phyloP scores from a whole-genome alignment of 805 yeast genomes.

The Cyberlindnera maritima region DNA sequence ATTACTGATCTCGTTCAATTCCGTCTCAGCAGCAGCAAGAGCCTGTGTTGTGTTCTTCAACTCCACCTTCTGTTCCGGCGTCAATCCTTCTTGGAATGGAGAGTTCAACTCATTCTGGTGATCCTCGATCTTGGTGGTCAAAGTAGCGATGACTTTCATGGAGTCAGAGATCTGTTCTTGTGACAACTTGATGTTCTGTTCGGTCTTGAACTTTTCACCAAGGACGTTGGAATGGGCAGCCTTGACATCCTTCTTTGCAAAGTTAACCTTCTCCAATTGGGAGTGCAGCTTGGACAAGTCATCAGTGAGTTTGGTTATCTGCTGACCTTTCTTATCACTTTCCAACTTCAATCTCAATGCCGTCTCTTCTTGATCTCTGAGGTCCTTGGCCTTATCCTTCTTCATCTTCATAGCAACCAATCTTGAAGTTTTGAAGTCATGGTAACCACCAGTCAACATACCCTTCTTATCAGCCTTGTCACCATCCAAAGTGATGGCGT shows the following conservation, averaged over 20 bases:
- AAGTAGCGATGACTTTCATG: constrained; percentile 13
- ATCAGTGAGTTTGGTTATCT: constrained; percentile 49
- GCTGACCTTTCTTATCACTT: constrained; percentile 46
- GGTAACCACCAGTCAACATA: constrained; percentile 83
- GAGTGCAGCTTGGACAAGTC: constrained; percentile 33
- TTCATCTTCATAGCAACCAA: constrained; percentile 65
- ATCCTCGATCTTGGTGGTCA: constrained; percentile 36
- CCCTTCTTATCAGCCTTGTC: constrained; percentile 85
- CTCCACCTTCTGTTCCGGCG: constrained; percentile 44
- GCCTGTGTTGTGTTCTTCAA: constrained; percentile 35
- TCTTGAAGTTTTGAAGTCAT: constrained; percentile 65
- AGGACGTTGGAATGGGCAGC: constrained; percentile 40
- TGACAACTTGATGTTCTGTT: constrained; percentile 39
- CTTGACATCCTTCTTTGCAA: constrained; percentile 42
- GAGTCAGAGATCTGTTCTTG: constrained; percentile 10
- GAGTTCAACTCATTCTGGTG: constrained; percentile 46
- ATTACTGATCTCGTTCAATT: constrained; percentile 40
- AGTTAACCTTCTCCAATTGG: constrained; percentile 41
- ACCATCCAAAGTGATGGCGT: constrained; percentile 88
- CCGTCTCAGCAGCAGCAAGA: constrained; percentile 37
- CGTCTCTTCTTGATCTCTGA: constrained; percentile 38
- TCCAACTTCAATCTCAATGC: constrained; percentile 37
- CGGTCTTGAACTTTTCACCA: constrained; percentile 39
- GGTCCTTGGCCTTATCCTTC: constrained; percentile 48
- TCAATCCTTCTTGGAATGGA: constrained; percentile 52